These are phyloP conservation scores for Termitomyces sp. DNA, from an alignment of 768 basidiomycete species.

Conservation along the genomic window DNA sequence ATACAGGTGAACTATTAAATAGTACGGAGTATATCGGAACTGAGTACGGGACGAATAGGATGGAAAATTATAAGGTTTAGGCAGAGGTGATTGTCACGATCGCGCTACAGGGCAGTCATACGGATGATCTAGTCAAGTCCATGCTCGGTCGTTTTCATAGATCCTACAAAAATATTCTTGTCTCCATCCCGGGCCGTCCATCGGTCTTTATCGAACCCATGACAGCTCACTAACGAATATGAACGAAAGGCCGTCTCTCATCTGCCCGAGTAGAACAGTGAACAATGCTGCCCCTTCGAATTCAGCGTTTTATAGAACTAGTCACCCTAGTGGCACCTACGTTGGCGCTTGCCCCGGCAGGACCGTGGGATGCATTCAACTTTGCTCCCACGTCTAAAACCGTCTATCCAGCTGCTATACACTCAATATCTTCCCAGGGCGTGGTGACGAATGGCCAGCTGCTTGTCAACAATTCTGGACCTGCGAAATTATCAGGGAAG, in stretches of 20 bases:
- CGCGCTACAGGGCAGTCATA: no score
- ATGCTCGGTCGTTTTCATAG: no score
- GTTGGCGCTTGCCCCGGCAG: conserved; percentile 30
- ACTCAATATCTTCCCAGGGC: conserved; percentile 24
- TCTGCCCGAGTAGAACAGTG: neutral
- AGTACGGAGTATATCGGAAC: no score
- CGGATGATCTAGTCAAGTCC: no score
- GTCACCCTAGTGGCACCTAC: neutral
- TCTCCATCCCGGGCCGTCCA: neutral
- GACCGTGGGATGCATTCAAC: conserved; percentile 50
- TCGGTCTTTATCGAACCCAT: conserved; percentile 2
- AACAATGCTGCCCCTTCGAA: neutral
- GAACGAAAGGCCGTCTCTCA: neutral
- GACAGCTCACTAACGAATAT: neutral
- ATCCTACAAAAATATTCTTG: neutral
- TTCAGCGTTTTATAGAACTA: neutral
- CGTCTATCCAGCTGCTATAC: conserved; percentile 36
- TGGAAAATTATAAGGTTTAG: no score
- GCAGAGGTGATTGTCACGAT: no score
- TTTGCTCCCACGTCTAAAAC: conserved; percentile 41
- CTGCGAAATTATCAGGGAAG: conserved; percentile 31
- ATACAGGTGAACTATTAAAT: no score
- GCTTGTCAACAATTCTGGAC: conserved; percentile 28
- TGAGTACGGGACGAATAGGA: no score
- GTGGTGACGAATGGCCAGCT: conserved; percentile 23